Base-by-base conservation (phyloP, 192 early-diverging fungal species). In the Diversispora epigaea region DNA sequence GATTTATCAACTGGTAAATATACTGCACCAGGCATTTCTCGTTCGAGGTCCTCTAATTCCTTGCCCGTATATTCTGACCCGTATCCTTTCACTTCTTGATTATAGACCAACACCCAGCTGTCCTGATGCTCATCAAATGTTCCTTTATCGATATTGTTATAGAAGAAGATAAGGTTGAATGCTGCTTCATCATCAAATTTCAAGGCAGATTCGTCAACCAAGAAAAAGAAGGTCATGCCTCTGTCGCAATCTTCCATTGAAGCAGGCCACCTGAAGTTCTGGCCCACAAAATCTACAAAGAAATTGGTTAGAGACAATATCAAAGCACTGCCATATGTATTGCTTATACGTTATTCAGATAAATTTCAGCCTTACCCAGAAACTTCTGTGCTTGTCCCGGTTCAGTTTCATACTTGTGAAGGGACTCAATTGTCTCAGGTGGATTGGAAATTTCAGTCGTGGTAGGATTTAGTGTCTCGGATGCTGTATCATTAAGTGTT, bases 21-120 rank as follows among this genome's bases (percentile, higher is more conserved):
- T 44, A 55, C 39, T 41, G 54, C 17, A 0, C 32, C 68, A 17
- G 52, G 68, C 40, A 71, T 71, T 71, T 71, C 54, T 0, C 56
- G 14, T 41, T 71, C n/a, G 39, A 71, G 68, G 11, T 71, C 50
- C 15, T 40, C 19, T 41, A 71, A 9, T 43, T 71, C 52, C 15
- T 71, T 54, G 44, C 41, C 44, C 14, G 68, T 71, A 71, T 71
- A 71, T 55, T 71, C 54, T 25, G 64, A 25, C 54, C 50, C 68
- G 10, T 55, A 71, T 57, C 41, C 56, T 32, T 54, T 54, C 49
- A 71, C 68, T 54, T 71, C 19, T 19, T 71, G 50, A n/a, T 54
- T 57, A 57, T 71, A 41, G 4, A 71, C 32, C 50, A 71, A 57
- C 41, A 71, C 68, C 49, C 6, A 70, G 17, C 4, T 40, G 25